Evolutionary conservation across 129 eudicot species (phyloP).

Genomic region (Heracleum sosnowskyi): DNA sequence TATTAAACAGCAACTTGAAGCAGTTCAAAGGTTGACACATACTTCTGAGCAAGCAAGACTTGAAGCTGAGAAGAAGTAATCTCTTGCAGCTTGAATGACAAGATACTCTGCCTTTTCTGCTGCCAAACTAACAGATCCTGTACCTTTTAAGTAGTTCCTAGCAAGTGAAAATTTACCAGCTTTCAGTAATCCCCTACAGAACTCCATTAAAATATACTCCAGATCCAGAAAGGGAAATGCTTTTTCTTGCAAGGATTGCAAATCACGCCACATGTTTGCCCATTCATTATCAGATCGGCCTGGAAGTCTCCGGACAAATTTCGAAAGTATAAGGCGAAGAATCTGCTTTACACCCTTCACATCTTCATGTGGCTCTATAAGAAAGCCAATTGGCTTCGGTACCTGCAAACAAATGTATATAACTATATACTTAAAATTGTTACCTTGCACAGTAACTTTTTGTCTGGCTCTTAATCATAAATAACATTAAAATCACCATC

Average conservation of each 20-base stretch:
- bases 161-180: conserved; percentile 97
- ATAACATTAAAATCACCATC: background rate
- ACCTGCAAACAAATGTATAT: conserved; percentile 45
- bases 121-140: conserved; percentile 67
- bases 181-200: conserved; percentile 90
- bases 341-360: conserved; percentile 88
- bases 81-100: conserved; percentile 91
- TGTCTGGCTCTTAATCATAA: background rate
- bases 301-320: conserved; percentile 74
- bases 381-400: conserved; percentile 78
- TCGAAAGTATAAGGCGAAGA: conserved; percentile 86
- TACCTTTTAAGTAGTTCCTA: conserved; percentile 70
- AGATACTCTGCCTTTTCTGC: conserved; percentile 83
- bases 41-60: conserved; percentile 83
- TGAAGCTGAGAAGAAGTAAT: conserved; percentile 89
- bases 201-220: conserved; percentile 80
- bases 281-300: conserved; percentile 78
- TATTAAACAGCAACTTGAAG: background rate
- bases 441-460: background rate
- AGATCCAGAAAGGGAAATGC: conserved; percentile 85
- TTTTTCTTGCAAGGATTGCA: conserved; percentile 77
- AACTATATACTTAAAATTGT: conserved; percentile 7
- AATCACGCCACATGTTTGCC: conserved; percentile 92
- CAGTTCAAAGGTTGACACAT: conserved; percentile 17
- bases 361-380: conserved; percentile 61